Evolutionary conservation across 768 basidiomycete genomes (phyloP), one percentile per base, ranked within the genome.

Genomic region (Boletus insuetus): DNA sequence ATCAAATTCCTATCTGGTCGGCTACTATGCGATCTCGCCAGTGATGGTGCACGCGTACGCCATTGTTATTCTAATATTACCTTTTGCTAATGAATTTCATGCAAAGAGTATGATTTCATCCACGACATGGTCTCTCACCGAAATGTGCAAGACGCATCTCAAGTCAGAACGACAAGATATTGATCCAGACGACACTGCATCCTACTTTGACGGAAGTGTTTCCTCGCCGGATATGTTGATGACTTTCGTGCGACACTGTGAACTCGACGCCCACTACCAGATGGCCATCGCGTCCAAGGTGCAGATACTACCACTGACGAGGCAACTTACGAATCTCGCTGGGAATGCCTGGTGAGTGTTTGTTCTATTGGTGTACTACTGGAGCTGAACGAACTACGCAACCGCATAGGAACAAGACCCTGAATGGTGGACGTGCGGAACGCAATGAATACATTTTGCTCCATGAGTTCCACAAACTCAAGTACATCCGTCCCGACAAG

Each of bases 381-480:
- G 26, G 32, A 29, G 12, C 42, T 20, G 32, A 22, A 29, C 37
- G 14, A 47, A 32, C 26, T 22, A 41, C 16, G 13, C 4, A 4
- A 54, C 24, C 29, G 26, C 34, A 2, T 63, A 98, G 95, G 95
- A 98, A 95, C 74, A 93, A 95, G 65, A 98, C 97, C 0, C 72
- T 99, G 43, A 98, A 94, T 60, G 96, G 96, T 59, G 97, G 95
- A 63, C 93, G 97, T 51, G 97, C 97, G 0, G 97, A 98, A 66
- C 92, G 97, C 26, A 99, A 98, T 71, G 97, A 98, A 72, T 99
- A 95, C 77, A 98, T 99, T 82, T 75, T 99, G 41, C 79, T 99
- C 17, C 97, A 99, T 69, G 95, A 98, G 69, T 99, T 99, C 75
- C 94, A 99, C 69, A 83, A 87, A 14, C 81, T 94, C 42, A 98